Evolutionary conservation across 805 yeast genomes (phyloP), one percentile per base, ranked within the genome.

Genomic region (Suhomyces sp.): DNA sequence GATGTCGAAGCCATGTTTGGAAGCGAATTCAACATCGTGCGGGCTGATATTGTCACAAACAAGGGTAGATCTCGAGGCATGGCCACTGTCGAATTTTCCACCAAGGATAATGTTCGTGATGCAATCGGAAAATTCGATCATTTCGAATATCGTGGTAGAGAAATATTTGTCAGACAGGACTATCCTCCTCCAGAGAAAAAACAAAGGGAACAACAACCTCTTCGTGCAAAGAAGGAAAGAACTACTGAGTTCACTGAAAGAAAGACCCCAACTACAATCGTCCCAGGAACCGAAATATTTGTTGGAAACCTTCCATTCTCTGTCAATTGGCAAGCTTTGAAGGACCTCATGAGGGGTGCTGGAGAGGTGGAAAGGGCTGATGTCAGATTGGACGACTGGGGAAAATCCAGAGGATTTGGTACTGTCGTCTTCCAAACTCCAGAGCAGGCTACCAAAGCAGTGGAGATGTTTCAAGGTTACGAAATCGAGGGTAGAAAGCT

Each of bases 121-220:
- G 96, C 96, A 9, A 86, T 88, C 50, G 63, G 69, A 35, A 70
- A 76, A 48, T 82, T 72, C 50, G 83, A 85, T 60, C 81, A 85
- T 52, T 69, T 79, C 19, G 68, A 66, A 22, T 75, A 80, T 44
- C 62, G 69, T 53, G 95, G 88, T 10, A 80, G 97, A 59, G 81
- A 78, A 50, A 83, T 88, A 28, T 88, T 83, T 59, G 95, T 90
- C 7, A 81, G 97, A 65, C 95, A 83, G 56, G 95, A 88, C 62
- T 82, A 86, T 56, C 93, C 93, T 22, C 93, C 93, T 18, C 93
- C 91, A 38, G 54, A 51, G 18, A 60, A 60, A 31, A 60, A 58
- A 43, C 38, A 42, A 39, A 40, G 35, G 36, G 70, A 55, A 56
- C 49, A 25, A 11, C 27, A n/a, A 10, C 36, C 25, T 3, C 16